phyloP scores from a whole-genome alignment of 208 protist species.

The Leptomonas pyrrhocoris region DNA sequence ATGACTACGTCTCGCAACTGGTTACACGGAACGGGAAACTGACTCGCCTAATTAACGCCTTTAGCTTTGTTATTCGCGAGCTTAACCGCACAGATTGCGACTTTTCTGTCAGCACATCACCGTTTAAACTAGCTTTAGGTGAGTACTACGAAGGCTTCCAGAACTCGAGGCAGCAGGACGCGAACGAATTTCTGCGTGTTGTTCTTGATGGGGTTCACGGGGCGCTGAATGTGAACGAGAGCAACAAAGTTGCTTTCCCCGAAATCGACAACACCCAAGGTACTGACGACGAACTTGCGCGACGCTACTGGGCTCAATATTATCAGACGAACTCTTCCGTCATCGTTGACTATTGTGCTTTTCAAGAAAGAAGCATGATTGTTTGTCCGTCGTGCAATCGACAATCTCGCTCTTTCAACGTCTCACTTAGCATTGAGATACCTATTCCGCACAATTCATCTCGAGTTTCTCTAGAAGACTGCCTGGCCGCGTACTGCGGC shows the following conservation, averaged over 20 bases:
- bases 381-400: constrained; percentile 70
- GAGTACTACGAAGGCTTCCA: constrained; percentile 72
- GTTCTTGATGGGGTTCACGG: constrained; percentile 93
- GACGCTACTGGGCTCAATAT: constrained; percentile 81
- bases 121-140: constrained; percentile 82
- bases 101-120: constrained; percentile 73
- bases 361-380: constrained; percentile 81
- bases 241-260: constrained; percentile 22
- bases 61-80: constrained; percentile 83
- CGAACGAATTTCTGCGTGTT: constrained; percentile 92
- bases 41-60: constrained; percentile 55
- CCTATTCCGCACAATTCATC: constrained; percentile 48
- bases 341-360: constrained; percentile 88
- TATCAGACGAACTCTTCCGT: constrained; percentile 89
- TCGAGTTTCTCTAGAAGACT: constrained; percentile 71
- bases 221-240: constrained; percentile 81
- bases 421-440: constrained; percentile 69
- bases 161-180: constrained; percentile 88
- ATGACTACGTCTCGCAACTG: constrained; percentile 64
- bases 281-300: constrained; percentile 76
- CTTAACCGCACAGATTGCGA: constrained; percentile 55
- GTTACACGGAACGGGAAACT: constrained; percentile 38
- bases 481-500: constrained; percentile 68
- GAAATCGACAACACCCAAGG: constrained; percentile 81
- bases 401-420: constrained; percentile 63